phyloP scores from a whole-genome alignment of 2,329 filamentous ascomycete species.

The Fusarium virguliforme region DNA sequence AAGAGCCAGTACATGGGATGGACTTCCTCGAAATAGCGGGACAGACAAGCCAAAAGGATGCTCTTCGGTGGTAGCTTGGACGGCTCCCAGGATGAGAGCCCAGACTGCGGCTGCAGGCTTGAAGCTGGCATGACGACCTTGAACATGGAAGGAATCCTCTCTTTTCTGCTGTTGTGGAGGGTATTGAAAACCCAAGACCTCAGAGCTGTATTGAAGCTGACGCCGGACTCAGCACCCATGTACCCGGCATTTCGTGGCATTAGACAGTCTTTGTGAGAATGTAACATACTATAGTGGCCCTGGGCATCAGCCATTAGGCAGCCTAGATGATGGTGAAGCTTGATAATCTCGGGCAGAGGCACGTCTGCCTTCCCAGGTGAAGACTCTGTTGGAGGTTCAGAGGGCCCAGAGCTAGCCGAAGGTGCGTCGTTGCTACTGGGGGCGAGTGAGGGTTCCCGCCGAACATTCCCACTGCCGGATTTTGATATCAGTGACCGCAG shows the following conservation, averaged over 20 bases:
- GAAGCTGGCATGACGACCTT: background rate
- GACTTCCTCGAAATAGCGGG: background rate
- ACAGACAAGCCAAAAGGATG: background rate
- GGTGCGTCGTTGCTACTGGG: rapidly evolving
- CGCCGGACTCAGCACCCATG: background rate
- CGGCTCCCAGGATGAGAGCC: background rate
- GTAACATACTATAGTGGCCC: background rate
- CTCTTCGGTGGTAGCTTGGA: background rate
- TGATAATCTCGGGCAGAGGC: background rate
- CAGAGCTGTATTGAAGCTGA: background rate
- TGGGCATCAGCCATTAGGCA: background rate
- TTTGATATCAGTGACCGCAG: background rate
- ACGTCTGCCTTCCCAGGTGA: background rate
- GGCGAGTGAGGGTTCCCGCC: background rate
- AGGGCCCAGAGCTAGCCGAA: background rate
- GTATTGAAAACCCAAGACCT: background rate
- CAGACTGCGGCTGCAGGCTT: background rate
- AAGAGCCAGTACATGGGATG: background rate
- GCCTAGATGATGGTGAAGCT: background rate
- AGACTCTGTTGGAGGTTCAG: background rate
- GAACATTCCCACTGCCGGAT: background rate
- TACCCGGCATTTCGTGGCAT: background rate
- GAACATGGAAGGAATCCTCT: background rate
- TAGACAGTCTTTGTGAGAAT: background rate
- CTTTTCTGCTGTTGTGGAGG: background rate